Evolutionary conservation across 176 grass and related monocot species (phyloP), one percentile per base, ranked within the genome.

Genomic region (Pontederia crassipes): DNA sequence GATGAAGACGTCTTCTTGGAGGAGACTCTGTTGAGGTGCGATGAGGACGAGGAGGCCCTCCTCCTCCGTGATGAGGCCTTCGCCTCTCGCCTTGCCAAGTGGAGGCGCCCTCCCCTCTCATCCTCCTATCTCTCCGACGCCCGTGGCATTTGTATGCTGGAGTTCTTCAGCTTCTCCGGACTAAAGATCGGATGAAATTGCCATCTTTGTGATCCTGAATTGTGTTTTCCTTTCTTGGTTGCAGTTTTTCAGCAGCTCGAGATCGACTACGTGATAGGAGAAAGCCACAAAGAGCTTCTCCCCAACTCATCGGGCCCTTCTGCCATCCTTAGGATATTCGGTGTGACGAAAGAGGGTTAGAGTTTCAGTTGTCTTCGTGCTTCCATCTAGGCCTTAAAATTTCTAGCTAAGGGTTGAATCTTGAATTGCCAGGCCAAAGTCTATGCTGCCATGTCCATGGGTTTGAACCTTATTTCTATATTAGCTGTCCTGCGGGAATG

Each of bases 221-320:
- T 11, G n/a, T 61, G 49, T 76, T 66, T 27, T 12, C n/a, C 11
- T 49, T 64, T 75, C 45, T 17, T 60, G 62, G 68, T 63, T 67
- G 66, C 81, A 97, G 87, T 83, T 66, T 97, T 97, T 79, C 87
- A 97, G 81, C 93, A 97, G 77, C 69, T 97, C 46, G 87, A 97
- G 58, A 97, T 92, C 71, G 93, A 97, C 78, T 97, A 92, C 56
- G 57, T 97, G 58, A 92, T 97, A 55, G 87, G 93, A 46, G 87
- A 79, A 76, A 91, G 87, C 62, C 87, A 83, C 48, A 97, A 81
- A 78, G 81, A 83, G 58, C 64, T 97, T 28, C 57, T 92, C 49
- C 93, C 78, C 55, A 85, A 75, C 59, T 88, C 81, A 54, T 97
- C 84, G 24, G 93, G 93, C 62, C 67, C 93, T 57, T 76, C 87